A percentile compares a stretch with the other conserved stretches of the same genome.
These are phyloP conservation scores for Toxicodendron radicans DNA, from an alignment of 345 rosid species.

Conservation along the genomic window DNA sequence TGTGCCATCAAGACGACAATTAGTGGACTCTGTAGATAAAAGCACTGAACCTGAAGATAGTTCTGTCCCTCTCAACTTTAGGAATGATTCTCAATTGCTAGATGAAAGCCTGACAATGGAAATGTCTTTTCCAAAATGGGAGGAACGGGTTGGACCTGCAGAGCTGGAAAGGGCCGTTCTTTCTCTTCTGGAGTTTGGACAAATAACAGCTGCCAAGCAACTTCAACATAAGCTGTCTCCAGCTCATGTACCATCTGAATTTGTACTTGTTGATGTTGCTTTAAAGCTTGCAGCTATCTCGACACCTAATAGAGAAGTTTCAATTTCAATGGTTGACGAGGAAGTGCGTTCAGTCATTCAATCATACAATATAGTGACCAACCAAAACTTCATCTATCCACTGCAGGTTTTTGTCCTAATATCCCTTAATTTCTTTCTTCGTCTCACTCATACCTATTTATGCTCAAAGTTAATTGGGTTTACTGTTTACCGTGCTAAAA, in stretches of 20 bases:
- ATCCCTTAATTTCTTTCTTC: conserved; percentile 15
- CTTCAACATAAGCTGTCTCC: conserved; percentile 92
- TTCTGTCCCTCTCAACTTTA: conserved; percentile 37
- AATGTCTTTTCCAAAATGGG: conserved; percentile 86
- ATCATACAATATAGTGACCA: conserved; percentile 42
- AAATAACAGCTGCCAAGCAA: conserved; percentile 92
- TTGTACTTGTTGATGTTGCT: conserved; percentile 71
- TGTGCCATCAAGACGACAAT: conserved; percentile 54
- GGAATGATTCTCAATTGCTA: conserved; percentile 57
- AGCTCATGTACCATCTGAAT: conserved; percentile 65
- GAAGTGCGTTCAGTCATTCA: conserved; percentile 65
- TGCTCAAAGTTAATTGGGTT: conserved; percentile 6
- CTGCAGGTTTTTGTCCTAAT: conserved; percentile 57
- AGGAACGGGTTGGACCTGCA: conserved; percentile 80
- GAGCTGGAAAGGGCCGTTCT: conserved; percentile 96
- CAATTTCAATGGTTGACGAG: conserved; percentile 51
- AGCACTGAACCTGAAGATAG: conserved; percentile 59
- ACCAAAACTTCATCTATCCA: conserved; percentile 48
- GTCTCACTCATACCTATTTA: conserved; percentile 13
- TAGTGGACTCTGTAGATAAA: conserved; percentile 59
- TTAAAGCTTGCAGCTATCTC: conserved; percentile 76
- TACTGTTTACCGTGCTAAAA: conserved; percentile 8
- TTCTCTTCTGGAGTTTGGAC: conserved; percentile 91
- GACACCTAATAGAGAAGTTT: conserved; percentile 53
- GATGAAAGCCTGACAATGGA: conserved; percentile 71